Percentiles rank a stretch among this genome's conserved stretches.
Evolutionary conservation across 78 protist species (phyloP).

Genomic region (Mantamonas sphyraenae): DNA sequence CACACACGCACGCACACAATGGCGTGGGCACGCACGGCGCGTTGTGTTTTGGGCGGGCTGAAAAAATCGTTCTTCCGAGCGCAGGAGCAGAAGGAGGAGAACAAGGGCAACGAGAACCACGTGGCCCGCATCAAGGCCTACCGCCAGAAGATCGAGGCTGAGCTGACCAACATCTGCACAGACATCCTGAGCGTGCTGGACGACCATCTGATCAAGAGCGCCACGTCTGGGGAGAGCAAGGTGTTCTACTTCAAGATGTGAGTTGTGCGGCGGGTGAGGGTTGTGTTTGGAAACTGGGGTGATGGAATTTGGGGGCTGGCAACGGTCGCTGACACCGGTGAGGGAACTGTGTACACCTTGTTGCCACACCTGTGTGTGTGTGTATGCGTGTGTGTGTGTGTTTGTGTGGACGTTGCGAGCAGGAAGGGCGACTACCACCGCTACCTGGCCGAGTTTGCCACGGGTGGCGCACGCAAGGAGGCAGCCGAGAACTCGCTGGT

Average conservation of each 20-base stretch:
- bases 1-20: no score
- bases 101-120: slow-evolving; percentile 46
- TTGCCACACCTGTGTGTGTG: neutral
- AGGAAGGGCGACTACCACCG: slow-evolving; percentile 94
- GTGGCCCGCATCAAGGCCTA: slow-evolving; percentile 55
- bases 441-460: slow-evolving; percentile 92
- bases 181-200: slow-evolving; percentile 73
- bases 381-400: neutral
- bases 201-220: slow-evolving; percentile 61
- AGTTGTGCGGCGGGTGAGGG: neutral
- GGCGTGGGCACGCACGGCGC: neutral
- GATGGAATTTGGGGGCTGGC: no score
- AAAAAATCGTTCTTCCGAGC: neutral
- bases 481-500: slow-evolving; percentile 72
- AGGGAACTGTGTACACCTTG: neutral
- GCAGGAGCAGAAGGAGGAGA: slow-evolving; percentile 41
- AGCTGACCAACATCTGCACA: slow-evolving; percentile 74
- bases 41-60: neutral
- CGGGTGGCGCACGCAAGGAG: slow-evolving; percentile 55
- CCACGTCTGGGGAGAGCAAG: slow-evolving; percentile 63
- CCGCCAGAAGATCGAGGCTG: slow-evolving; percentile 69
- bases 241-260: slow-evolving; percentile 93
- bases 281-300: neutral
- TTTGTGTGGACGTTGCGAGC: neutral
- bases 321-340: no score